phyloP scores from a whole-genome alignment of 2,329 filamentous ascomycete species.

The Acrodontium crateriforme region DNA sequence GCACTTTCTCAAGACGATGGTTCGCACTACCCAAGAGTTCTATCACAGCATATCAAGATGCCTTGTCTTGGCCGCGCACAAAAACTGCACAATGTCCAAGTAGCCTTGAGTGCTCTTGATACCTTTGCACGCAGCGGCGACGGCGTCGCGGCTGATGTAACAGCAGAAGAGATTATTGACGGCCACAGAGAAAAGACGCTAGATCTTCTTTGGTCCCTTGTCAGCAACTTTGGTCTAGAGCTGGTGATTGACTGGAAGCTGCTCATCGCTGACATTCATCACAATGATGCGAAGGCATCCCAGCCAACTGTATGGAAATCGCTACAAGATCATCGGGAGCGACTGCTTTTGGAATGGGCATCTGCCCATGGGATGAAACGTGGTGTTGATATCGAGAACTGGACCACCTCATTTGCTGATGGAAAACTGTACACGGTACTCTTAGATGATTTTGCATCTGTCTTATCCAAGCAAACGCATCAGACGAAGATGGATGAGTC shows the following conservation, averaged over 20 bases:
- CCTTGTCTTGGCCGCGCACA: conserved; percentile 41
- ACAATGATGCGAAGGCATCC: background rate
- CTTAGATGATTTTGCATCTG: conserved; percentile 40
- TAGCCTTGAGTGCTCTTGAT: conserved; percentile 41
- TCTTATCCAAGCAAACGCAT: conserved; percentile 10
- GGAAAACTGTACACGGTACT: conserved; percentile 41
- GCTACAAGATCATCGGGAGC: conserved; percentile 3
- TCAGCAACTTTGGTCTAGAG: conserved; percentile 42
- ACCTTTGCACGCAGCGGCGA: conserved; percentile 27
- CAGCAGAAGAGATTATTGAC: conserved; percentile 46
- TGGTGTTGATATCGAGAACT: conserved; percentile 35
- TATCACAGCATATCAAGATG: conserved; percentile 45
- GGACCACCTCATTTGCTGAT: conserved; percentile 45
- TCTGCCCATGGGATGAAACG: conserved; percentile 34
- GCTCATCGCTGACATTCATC: conserved; percentile 32
- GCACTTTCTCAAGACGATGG: conserved; percentile 14
- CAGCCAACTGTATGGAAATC: background rate
- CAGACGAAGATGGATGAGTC: too few species aligned
- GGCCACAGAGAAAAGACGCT: conserved; percentile 52
- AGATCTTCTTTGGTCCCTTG: conserved; percentile 44
- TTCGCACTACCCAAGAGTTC: conserved; percentile 28
- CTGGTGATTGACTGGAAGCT: conserved; percentile 42
- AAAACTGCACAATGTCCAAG: conserved; percentile 45
- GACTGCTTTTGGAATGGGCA: conserved; percentile 44
- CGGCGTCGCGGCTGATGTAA: conserved; percentile 30